These are phyloP conservation scores for Suillus sp. DNA, from an alignment of 768 basidiomycete genomes.

Conservation along the genomic window DNA sequence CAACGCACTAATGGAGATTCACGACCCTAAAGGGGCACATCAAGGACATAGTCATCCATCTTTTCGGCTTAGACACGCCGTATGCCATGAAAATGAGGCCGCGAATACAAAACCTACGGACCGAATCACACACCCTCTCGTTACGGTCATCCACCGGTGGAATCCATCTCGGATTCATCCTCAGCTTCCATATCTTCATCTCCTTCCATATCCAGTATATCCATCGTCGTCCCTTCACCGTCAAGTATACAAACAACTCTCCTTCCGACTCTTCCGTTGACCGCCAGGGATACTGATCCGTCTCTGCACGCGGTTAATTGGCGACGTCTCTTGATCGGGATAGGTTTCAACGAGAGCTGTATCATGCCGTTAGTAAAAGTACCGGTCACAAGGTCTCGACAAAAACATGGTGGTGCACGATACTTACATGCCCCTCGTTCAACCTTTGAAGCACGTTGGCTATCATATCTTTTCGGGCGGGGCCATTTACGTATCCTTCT, in stretches of 20 bases:
- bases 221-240: constrained; percentile 59
- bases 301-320: constrained; percentile 52
- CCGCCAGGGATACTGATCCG: constrained; percentile 59
- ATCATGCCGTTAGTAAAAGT: constrained; percentile 35
- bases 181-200: constrained; percentile 50
- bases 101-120: constrained; percentile 24
- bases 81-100: constrained; percentile 33
- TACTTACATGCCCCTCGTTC: constrained; percentile 66
- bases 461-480: constrained; percentile 69
- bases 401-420: constrained; percentile 33
- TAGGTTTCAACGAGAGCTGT: constrained; percentile 51
- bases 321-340: constrained; percentile 60
- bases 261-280: constrained; percentile 76
- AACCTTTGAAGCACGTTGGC: constrained; percentile 53
- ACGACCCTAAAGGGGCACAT: constrained; percentile 39
- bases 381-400: constrained; percentile 32
- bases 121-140: constrained; percentile 25
- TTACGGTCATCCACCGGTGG: constrained; percentile 24
- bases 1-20: constrained; percentile 35
- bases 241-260: constrained; percentile 78
- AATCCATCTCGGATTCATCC: constrained; percentile 34
- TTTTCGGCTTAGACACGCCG: constrained; percentile 26
- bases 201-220: constrained; percentile 78
- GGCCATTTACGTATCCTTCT: constrained; percentile 52
- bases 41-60: constrained; percentile 34